Base-by-base conservation (phyloP, 371 early-diverging fungal genomes). In the Rhizopus stolonifer region DNA sequence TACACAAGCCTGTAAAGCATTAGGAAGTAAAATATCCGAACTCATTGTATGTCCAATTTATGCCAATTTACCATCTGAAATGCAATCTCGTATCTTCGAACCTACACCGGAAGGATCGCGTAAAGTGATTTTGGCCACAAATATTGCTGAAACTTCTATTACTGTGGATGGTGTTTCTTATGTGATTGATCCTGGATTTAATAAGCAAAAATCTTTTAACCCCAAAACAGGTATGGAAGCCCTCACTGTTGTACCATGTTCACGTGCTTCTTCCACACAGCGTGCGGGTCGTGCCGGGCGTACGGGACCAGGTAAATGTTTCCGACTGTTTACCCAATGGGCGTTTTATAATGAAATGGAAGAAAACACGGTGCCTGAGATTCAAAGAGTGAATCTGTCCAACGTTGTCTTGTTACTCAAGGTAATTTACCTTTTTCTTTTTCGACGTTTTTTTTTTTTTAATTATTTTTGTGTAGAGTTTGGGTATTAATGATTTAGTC, bases 121-220 rank as follows among this genome's bases (percentile, higher is more conserved):
- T 40, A 98, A 99, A 65, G 82, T 99, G n/a, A 96, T 99, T 42
- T 70, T 99, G 23, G 93, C 99, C 6, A 99, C 99, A 19, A 99
- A 99, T 70, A 99, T 99, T 75, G 99, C 99, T 18, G 99, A 99
- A 68, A 99, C 99, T 0, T 96, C 97, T 3, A 90, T 99, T 55
- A 99, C 99, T 1, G 99, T 99, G 48, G 95, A 96, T 64, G 93
- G 94, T 49, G 80, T 90, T 15, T 62, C 83, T 3, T 90, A 72
- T 73, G 93, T 91, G 33, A 89, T 91, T 54, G 92, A 90, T 62
- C 87, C 96, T 6, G 99, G 99, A 1, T 95, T 99, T 70, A 82
- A 82, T 48, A 99, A 99, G 76, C 93, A 94, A 72, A 95, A 96
- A 60, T 84, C 84, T 25, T 96, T 89, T 67, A 95, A 94, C 54